Base-by-base conservation (phyloP, 305 asterid genomes). In the Fraxinus baroniana region DNA sequence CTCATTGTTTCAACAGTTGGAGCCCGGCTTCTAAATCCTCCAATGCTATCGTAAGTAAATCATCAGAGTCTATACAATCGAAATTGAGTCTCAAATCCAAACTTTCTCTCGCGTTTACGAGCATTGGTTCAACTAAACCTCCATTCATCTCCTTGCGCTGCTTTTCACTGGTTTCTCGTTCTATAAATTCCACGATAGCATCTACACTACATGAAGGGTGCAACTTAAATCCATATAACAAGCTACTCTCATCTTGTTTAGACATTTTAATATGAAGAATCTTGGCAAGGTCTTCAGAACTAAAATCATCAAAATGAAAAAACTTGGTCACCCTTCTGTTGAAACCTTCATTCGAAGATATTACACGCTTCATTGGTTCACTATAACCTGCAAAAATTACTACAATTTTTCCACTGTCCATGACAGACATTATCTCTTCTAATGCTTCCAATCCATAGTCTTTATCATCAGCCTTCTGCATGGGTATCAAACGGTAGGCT, bases 401-500 rank as follows among this genome's bases (percentile, higher is more conserved):
- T 0, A 90, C 93, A 18, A 90, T 78, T 87, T 87, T 90, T 52
- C 93, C 93, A 82, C 85, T 85, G 87, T 90, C 93, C 92, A 90
- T 88, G 13, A 87, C 87, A 10, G 93, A 90, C 92, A 90, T 90
- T 78, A 90, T 89, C 83, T 90, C 92, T 74, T 90, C 90, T 77
- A 90, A 37, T 78, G 93, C 93, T 83, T 90, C 93, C 76, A 88
- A 64, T 18, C 91, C 93, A 18, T 90, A 90, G 78, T 90, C 93
- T 81, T 89, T 89, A 41, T 89, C 91, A 37, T 90, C 92, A 0
- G 91, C 87, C 77, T 89, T 89, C 88, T 92, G 97, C 94, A 89
- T 89, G 17, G 97, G 97, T 87, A 93, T 91, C 75, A 93, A 84
- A 36, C 97, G 90, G 79, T 94, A 94, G 49, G 98, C 97, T 86